Base-by-base conservation (phyloP, 371 early-diverging fungal genomes). In the Spiromyces aspiralis region DNA sequence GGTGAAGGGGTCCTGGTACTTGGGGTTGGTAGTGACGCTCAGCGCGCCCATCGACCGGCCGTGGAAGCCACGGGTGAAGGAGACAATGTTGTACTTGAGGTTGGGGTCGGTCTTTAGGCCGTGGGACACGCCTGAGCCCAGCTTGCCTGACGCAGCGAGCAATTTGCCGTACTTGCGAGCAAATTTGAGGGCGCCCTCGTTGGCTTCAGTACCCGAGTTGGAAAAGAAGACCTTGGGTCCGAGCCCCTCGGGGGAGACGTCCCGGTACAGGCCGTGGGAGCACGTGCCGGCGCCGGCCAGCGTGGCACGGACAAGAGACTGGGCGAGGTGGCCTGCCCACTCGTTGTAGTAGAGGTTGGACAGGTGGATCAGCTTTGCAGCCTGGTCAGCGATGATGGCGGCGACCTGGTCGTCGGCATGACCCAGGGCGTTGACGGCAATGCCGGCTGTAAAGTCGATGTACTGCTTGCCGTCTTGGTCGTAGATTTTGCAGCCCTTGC, bases 1-100 rank as follows among this genome's bases (percentile, higher is more conserved):
- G 43, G 74, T 66, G 63, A 92, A 95, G 0, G 94, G 92, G 43
- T 72, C 67, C 67, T 94, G 94, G 62, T 95, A 95, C 67, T 93
- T 94, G 12, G 77, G 75, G 44, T 80, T 84, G 21, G 83, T 83
- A 0, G 96, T 95, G 12, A 88, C 90, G 6, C 88, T 86, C 26
- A 95, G 73, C 0, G 94, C 85, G 4, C 95, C 95, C 79, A 94
- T 77, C 23, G 90, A 78, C 23, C 96, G 86, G 53, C 96, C 96
- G 63, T 95, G 95, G 74, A 95, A 95, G 3, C 83, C 91, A 54
- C 87, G 78, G 10, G 66, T 72, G 60, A 92, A 95, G 27, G 84
- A 81, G 3, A 93, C 75, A 43, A 93, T 70, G 19, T 58, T 51
- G 53, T 58, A 48, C 57, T 74, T 72, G 27, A 54, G 55, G 19